Percentiles rank a stretch among this genome's conserved stretches.
Conservation (phyloP, 768 basidiomycete species). For the Lactarius sp. region DNA sequence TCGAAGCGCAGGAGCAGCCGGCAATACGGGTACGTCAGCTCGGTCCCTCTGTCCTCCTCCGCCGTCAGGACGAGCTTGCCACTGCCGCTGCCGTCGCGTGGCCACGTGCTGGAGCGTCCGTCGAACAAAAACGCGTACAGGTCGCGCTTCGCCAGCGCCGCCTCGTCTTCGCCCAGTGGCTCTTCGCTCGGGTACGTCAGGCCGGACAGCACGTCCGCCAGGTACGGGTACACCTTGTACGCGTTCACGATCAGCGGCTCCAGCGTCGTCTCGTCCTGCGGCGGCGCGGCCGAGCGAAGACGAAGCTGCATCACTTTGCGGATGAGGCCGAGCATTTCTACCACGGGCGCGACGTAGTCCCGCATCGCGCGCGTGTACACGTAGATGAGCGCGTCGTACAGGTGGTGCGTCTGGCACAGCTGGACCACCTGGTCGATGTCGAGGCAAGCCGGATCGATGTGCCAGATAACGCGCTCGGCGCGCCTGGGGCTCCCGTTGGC, state of each 20-base stretch:
- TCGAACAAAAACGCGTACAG: no score
- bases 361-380: slow-evolving; percentile 84
- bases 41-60: no score
- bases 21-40: no score
- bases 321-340: slow-evolving; percentile 76
- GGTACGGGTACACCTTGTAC: slow-evolving; percentile 88
- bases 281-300: slow-evolving; percentile 24
- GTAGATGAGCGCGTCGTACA: slow-evolving; percentile 94
- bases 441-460: slow-evolving; percentile 84
- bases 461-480: slow-evolving; percentile 91
- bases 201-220: slow-evolving; percentile 76
- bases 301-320: slow-evolving; percentile 59
- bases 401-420: slow-evolving; percentile 74
- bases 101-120: no score
- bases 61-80: no score
- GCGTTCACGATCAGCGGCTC: slow-evolving; percentile 66
- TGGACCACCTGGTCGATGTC: slow-evolving; percentile 91
- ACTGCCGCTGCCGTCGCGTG: no score
- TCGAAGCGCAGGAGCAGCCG: no score
- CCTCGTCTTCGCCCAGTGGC: slow-evolving; percentile 59
- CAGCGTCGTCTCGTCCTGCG: slow-evolving; percentile 36
- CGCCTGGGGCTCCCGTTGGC: slow-evolving; percentile 63
- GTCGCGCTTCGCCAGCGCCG: slow-evolving; percentile 60
- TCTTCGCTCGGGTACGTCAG: slow-evolving; percentile 83
- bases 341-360: slow-evolving; percentile 87